Percentiles rank a stretch among this genome's conserved stretches.
These are phyloP conservation scores for Naganishia sp. DNA, from an alignment of 1,284 basidiomycete genomes.

Conservation along the genomic window DNA sequence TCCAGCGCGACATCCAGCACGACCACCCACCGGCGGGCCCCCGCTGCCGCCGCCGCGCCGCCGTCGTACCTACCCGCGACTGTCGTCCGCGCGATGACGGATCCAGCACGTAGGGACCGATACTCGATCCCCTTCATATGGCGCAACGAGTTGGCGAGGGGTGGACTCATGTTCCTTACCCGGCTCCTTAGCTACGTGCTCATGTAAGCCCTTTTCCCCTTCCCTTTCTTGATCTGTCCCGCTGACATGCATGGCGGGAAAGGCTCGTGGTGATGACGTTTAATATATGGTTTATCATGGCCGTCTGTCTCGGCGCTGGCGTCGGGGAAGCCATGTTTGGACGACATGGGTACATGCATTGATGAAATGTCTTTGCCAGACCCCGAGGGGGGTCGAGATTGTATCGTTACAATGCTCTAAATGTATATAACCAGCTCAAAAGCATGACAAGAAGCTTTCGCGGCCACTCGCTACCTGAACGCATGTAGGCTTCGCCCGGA, in stretches of 20 bases:
- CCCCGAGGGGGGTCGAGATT: no score
- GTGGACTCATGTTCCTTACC: conserved; percentile 29
- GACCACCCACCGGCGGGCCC: not conserved
- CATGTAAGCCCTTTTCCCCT: conserved; percentile 32
- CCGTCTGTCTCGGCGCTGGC: conserved; percentile 46
- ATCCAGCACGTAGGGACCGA: conserved; percentile 15
- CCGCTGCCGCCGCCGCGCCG: not conserved
- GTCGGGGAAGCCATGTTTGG: conserved; percentile 52
- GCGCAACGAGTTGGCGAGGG: conserved; percentile 34
- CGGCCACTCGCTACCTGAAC: no score
- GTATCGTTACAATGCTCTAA: no score
- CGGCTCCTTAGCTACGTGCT: conserved; percentile 33
- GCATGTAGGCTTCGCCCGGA: no score
- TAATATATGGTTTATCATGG: conserved; percentile 51
- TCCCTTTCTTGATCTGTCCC: not conserved
- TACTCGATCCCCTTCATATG: conserved; percentile 35
- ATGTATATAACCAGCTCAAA: no score
- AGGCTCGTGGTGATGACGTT: conserved; percentile 52
- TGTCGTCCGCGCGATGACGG: conserved; percentile 14
- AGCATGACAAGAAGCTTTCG: no score
- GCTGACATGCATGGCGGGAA: not conserved
- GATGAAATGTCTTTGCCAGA: not conserved
- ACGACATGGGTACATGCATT: conserved; percentile 27
- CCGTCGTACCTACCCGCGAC: conserved; percentile 6
- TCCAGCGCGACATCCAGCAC: not conserved